A percentile compares a stretch with the other conserved stretches of the same genome.
Evolutionary conservation across 148 eudicot species (phyloP).

Genomic region (Fallopia convolvulus): DNA sequence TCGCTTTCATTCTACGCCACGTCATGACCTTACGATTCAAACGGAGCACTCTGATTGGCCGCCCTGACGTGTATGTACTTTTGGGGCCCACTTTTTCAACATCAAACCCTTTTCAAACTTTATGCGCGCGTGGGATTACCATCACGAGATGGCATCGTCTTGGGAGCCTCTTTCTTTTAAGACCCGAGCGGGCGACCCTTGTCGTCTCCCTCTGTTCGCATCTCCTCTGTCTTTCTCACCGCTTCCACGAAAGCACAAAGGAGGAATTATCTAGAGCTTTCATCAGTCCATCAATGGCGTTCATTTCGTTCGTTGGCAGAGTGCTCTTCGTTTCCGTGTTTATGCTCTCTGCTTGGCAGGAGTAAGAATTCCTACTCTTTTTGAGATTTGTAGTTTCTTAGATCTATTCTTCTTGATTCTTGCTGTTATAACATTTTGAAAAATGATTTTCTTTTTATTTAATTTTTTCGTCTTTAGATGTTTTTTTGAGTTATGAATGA

Average conservation of each 20-base stretch:
- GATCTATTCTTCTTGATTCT: background rate
- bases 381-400: background rate
- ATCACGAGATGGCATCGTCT: background rate
- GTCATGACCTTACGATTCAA: background rate
- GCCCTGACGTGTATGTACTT: background rate
- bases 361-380: conserved; percentile 33
- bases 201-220: background rate
- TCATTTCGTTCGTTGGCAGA: conserved; percentile 63
- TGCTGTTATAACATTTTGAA: background rate
- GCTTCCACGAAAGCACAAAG: background rate
- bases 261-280: background rate
- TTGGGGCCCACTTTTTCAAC: background rate
- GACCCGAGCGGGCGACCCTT: background rate
- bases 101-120: background rate
- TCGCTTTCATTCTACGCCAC: background rate
- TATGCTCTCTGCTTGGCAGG: conserved; percentile 78
- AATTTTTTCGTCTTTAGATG: background rate
- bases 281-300: conserved; percentile 39
- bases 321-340: conserved; percentile 68
- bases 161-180: background rate
- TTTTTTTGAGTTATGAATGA: background rate
- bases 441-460: background rate
- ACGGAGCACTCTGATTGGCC: conserved; percentile 2
- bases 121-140: background rate
- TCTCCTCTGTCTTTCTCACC: background rate